A percentile compares a stretch with the other conserved stretches of the same genome.
Conservation (phyloP, 139 green algal species). For the Pseudopediastrum boryanum region DNA sequence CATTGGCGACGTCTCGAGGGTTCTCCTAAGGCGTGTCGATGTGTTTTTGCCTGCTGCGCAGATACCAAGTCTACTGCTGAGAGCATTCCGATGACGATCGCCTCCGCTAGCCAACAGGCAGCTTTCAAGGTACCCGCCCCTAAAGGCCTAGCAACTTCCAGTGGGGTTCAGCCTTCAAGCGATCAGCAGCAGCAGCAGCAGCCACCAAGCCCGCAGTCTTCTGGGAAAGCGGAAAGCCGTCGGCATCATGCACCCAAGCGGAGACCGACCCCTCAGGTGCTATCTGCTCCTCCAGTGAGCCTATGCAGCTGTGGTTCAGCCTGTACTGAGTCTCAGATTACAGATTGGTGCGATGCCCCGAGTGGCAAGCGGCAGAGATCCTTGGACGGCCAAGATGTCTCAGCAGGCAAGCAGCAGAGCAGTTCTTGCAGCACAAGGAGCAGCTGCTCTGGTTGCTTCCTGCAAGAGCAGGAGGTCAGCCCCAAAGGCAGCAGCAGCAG, state of each 20-base stretch:
- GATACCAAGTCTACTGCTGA: background rate
- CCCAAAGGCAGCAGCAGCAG: background rate
- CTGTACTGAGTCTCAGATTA: background rate
- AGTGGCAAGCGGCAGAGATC: slow-evolving; percentile 28
- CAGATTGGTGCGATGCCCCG: slow-evolving; percentile 13
- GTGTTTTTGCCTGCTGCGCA: too few species aligned
- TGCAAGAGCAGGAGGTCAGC: background rate
- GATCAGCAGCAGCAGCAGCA: background rate
- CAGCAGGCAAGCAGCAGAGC: background rate
- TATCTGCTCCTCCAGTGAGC: background rate
- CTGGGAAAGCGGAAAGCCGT: too few species aligned
- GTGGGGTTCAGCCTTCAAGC: background rate
- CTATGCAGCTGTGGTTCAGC: background rate
- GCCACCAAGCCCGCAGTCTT: too few species aligned
- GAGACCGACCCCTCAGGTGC: slow-evolving; percentile 21
- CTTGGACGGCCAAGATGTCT: background rate
- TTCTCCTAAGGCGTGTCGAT: too few species aligned
- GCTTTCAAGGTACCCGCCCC: background rate
- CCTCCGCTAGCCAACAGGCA: background rate
- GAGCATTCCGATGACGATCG: background rate
- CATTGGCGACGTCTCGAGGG: too few species aligned
- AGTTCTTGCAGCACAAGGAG: slow-evolving; percentile 9
- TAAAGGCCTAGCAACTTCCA: too few species aligned
- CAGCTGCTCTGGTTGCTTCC: background rate
- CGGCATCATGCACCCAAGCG: slow-evolving; percentile 27